Evolutionary conservation across 805 yeast genomes (phyloP), one percentile per base, ranked within the genome.

Genomic region (Jamesozyma jinghongensis): DNA sequence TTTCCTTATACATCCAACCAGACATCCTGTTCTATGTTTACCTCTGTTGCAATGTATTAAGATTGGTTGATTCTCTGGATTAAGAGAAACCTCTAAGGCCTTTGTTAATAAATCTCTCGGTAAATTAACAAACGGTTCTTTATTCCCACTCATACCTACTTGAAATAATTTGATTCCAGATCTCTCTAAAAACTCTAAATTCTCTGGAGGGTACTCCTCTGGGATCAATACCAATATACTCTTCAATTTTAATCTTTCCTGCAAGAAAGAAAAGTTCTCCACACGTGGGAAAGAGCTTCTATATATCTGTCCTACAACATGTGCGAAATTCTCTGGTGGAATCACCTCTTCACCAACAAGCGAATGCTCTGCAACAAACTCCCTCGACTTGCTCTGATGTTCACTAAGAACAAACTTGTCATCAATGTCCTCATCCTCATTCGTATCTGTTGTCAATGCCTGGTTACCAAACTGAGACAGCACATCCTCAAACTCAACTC

Each of bases 41-140:
- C 98, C 98, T 44, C 96, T 68, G 63, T 92, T 92, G 64, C 98
- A 92, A 61, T 92, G 98, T 34, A 92, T 85, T 47, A 92, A 67
- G 11, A 92, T 68, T 2, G 98, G 98, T 43, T 87, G 97, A 61
- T 92, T 90, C 18, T 59, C 78, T 0, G 97, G 96, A 53, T 92
- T 71, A 13, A 86, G 60, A 12, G 86, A 85, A 27, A 87, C 81
- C 56, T 81, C 79, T 47, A 90, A 67, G 0, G 97, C 96, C 44
- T 77, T 75, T 1, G 88, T 81, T 25, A 92, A 76, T 30, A 82
- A 67, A 28, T 78, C 80, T 3, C 72, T 71, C 6, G 80, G 73
- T 27, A 78, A 78, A 52, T 83, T 81, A 34, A 85, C 95, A 65
- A 87, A 86, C 10, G 95, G 95, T 54, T 87, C 95, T 56, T 92